Base-by-base conservation (phyloP, 129 eudicot genomes). In the Flaveria brownii region DNA sequence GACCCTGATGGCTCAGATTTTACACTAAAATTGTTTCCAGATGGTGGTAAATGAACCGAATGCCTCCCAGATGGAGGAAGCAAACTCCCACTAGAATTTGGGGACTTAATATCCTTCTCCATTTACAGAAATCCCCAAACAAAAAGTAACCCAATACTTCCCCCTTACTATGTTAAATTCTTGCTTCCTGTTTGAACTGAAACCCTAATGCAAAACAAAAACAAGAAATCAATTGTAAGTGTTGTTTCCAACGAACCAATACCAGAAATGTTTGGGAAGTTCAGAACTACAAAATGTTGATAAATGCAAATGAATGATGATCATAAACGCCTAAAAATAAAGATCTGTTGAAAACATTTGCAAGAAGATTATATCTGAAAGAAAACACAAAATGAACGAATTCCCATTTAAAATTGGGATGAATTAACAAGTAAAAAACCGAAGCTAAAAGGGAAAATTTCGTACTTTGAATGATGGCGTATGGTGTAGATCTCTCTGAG, bases 11-110 rank as follows among this genome's bases (percentile, higher is more conserved):
- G 80, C 80, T 90, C 96, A 4, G 87, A 22, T 68, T 90, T 87
- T 47, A 76, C 75, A 78, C 54, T 72, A 17, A 78, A 80, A 71
- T 74, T 84, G 73, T 66, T 82, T n/a, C 66, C 79, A 15, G 82
- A 22, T 1, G 81, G 75, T 2, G 88, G 71, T 5, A 82, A 42
- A 80, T 75, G 87, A 54, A 52, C 81, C 4, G 81, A 69, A 78
- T 84, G 79, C 70, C 91, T 82, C 7, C 89, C 91, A 2, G 88
- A 82, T 9, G 93, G 91, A 17, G 96, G 96, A 1, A 82, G 85
- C 42, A 56, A 80, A 52, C 80, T 85, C 13, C 87, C 96, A 28
- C 84, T 81, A 42, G 65, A 80, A 70, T 84, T 81, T 8, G 76
- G 73, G 39, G 85, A 76, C 76, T 86, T 90, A 9, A 9, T 54